These are phyloP conservation scores for Russula earlei DNA, from an alignment of 768 basidiomycete genomes.

Conservation along the genomic window DNA sequence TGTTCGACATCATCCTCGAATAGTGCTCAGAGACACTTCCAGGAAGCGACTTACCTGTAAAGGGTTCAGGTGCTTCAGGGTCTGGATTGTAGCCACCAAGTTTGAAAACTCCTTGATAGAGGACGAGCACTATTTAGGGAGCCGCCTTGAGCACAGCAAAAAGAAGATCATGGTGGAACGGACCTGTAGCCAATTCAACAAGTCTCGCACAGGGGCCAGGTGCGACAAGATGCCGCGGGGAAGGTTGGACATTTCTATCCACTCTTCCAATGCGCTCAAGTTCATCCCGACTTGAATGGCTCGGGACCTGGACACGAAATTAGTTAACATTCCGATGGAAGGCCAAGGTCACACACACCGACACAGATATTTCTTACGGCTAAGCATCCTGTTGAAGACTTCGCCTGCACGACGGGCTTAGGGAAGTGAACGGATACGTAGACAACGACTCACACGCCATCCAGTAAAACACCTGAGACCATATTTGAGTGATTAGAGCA, in stretches of 20 bases:
- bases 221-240: slow-evolving; percentile 73
- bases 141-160: slow-evolving; percentile 17
- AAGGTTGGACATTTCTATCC: slow-evolving; percentile 74
- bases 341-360: slow-evolving; percentile 37
- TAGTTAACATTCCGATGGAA: neutral
- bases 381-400: slow-evolving; percentile 75
- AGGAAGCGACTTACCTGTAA: slow-evolving; percentile 52
- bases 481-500: slow-evolving; percentile 76
- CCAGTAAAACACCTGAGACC: slow-evolving; percentile 99
- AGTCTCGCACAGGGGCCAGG: slow-evolving; percentile 74
- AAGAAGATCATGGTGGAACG: neutral
- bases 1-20: slow-evolving; percentile 23
- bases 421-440: slow-evolving; percentile 17
- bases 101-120: slow-evolving; percentile 82
- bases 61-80: slow-evolving; percentile 80
- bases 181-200: slow-evolving; percentile 78
- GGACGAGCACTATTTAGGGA: slow-evolving; percentile 55
- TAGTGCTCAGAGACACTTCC: neutral
- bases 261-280: slow-evolving; percentile 77
- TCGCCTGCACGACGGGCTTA: slow-evolving; percentile 43
- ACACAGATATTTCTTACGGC: slow-evolving; percentile 92
- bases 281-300: slow-evolving; percentile 89
- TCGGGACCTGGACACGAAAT: slow-evolving; percentile 44
- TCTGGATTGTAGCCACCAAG: slow-evolving; percentile 84
- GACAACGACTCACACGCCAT: slow-evolving; percentile 67